Evolutionary conservation across 139 green algal genomes (phyloP).

Genomic region (Chloropicon primus): DNA sequence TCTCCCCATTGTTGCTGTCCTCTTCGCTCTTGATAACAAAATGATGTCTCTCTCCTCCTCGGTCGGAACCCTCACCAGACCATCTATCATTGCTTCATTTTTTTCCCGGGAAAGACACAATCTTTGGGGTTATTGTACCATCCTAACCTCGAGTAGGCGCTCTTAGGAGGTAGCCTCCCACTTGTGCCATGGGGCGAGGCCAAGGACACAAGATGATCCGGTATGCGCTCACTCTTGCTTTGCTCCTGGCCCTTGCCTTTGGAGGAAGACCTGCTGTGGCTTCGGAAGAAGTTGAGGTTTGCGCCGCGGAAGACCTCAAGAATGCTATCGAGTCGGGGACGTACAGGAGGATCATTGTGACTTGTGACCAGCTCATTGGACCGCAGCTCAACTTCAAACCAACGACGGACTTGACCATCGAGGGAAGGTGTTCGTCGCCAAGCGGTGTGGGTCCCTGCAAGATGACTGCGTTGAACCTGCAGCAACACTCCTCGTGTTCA

Average conservation of each 20-base stretch:
- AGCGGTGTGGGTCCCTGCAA: neutral
- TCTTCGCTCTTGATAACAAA: too few species aligned
- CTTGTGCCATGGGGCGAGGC: too few species aligned
- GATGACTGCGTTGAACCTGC: neutral
- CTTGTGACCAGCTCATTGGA: neutral
- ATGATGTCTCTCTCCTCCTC: too few species aligned
- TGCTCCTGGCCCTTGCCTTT: neutral
- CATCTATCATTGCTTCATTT: too few species aligned
- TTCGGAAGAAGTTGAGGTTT: neutral
- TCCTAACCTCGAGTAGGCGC: too few species aligned
- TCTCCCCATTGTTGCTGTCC: too few species aligned
- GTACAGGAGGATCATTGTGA: neutral
- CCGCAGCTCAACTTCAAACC: neutral
- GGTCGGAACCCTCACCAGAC: too few species aligned
- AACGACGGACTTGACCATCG: neutral
- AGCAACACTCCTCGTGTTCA: neutral
- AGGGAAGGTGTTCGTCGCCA: neutral
- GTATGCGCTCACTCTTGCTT: neutral
- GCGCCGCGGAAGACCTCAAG: neutral
- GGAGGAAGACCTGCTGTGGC: neutral
- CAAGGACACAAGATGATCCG: too few species aligned
- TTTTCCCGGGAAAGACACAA: too few species aligned
- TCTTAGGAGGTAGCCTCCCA: too few species aligned
- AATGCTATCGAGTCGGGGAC: neutral
- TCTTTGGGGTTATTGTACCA: too few species aligned